These are phyloP conservation scores for Aspergillus egyptiacus DNA, from an alignment of 495 filamentous ascomycete species.

Conservation along the genomic window DNA sequence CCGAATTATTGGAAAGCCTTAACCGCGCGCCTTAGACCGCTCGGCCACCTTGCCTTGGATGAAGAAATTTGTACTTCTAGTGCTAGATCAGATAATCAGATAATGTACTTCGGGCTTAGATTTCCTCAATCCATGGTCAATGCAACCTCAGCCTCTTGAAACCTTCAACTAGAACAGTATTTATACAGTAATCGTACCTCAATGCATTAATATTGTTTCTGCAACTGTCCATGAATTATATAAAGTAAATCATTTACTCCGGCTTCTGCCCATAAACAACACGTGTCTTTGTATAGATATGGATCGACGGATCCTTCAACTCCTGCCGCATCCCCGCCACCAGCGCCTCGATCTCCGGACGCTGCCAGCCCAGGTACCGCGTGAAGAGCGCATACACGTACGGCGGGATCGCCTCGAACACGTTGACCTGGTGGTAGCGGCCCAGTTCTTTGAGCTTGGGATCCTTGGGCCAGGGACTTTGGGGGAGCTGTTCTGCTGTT, in stretches of 20 bases:
- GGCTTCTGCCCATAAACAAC: conserved; percentile 39
- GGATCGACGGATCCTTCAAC: conserved; percentile 43
- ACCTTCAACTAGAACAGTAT: too few species aligned
- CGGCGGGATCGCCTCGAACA: conserved; percentile 43
- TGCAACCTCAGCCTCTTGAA: too few species aligned
- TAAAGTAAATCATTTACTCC: background rate
- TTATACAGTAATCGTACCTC: too few species aligned
- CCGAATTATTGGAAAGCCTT: too few species aligned
- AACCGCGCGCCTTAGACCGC: too few species aligned
- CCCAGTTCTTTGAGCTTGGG: conserved; percentile 47
- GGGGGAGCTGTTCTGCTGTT: conserved; percentile 24
- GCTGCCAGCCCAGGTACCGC: conserved; percentile 46
- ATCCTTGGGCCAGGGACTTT: conserved; percentile 49
- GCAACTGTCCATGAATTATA: too few species aligned
- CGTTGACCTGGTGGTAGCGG: conserved; percentile 40
- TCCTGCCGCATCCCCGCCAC: conserved; percentile 49
- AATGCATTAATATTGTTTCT: too few species aligned
- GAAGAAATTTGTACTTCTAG: too few species aligned
- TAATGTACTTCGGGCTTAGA: too few species aligned
- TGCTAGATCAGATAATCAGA: too few species aligned
- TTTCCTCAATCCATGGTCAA: too few species aligned
- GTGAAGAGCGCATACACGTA: conserved; percentile 51
- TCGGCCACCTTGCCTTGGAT: too few species aligned
- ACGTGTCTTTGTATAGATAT: conserved; percentile 37
- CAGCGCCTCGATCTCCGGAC: conserved; percentile 48